Evolutionary conservation across 202 grass and related monocot species (phyloP).

Genomic region (Hordeum pubiflorum): DNA sequence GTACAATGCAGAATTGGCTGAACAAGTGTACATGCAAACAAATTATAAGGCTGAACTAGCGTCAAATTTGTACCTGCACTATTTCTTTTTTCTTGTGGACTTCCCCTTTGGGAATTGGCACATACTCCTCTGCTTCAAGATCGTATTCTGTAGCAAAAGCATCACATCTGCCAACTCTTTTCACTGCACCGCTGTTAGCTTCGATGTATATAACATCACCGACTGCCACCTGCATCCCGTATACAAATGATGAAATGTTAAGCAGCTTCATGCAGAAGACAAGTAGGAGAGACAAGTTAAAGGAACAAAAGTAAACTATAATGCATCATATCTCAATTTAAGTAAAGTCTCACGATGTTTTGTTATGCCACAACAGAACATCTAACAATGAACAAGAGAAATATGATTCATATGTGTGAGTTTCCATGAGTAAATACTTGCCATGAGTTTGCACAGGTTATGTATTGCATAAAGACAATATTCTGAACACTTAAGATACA

Average conservation of each 20-base stretch:
- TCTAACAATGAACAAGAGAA: neutral
- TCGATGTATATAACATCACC: slow-evolving; percentile 99
- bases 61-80: slow-evolving; percentile 56
- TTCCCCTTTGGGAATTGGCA: slow-evolving; percentile 95
- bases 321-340: neutral
- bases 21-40: neutral
- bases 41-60: neutral
- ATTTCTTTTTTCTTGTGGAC: slow-evolving; percentile 97
- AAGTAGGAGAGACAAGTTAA: neutral
- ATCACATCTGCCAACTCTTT: slow-evolving; percentile 99
- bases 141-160: slow-evolving; percentile 96
- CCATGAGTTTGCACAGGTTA: neutral
- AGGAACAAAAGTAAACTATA: neutral
- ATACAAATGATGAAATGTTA: slow-evolving; percentile 24
- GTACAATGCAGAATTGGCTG: neutral
- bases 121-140: slow-evolving; percentile 97
- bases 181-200: slow-evolving; percentile 93
- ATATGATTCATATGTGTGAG: neutral
- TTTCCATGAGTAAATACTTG: neutral
- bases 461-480: neutral
- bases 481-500: neutral
- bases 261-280: slow-evolving; percentile 5
- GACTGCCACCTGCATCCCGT: slow-evolving; percentile 55
- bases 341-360: neutral
- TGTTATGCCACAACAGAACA: neutral